Base-by-base conservation (phyloP, 2,329 filamentous ascomycete species). In the Anthostomella pinea region DNA sequence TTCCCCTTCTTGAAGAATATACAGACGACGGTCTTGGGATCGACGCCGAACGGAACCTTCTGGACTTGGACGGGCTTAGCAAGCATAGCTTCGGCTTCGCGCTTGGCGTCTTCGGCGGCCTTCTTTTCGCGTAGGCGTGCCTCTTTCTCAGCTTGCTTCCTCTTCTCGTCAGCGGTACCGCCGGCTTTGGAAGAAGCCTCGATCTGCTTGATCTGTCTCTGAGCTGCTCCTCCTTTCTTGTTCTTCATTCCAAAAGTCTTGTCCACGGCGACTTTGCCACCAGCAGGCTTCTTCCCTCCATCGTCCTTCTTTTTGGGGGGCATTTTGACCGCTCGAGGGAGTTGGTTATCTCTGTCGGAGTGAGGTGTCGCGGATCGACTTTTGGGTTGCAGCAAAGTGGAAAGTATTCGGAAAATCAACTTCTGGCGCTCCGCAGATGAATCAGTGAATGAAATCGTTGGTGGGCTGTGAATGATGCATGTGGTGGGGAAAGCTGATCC, bases 221-320 rank as follows among this genome's bases (percentile, higher is more conserved):
- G 87, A 37, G 89, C 91, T 34, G 80, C 83, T 39, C 81, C 85
- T 52, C 93, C 93, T 75, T 96, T 98, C 74, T 98, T 98, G 63
- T 98, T 98, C 72, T 98, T 98, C 93, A 98, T 97, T 56, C 93
- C 93, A 75, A 98, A 98, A 31, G 93, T 95, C 71, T 91, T 93
- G 73, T 98, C 93, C 46, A 93, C 88, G 47, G 89, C 86, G 28
- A 73, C 57, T 69, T 88, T 88, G 53, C 69, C 55, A 41, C 69
- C 64, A 15, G 69, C 60, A 38, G 69, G 63, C 68, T 77, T 78
- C 68, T 81, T 81, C 62, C 67, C 71, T 51, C 57, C 70, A 33
- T 56, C 67, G 50, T 78, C 72, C 37, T 77, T 72, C 39, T 66
- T 62, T 55, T 89, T 89, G 41, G 85, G 85, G 63, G 85, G 71